A percentile compares a stretch with the other conserved stretches of the same genome.
Evolutionary conservation across 2,329 filamentous ascomycete genomes (phyloP).

Genomic region (Diplodia sapinea): DNA sequence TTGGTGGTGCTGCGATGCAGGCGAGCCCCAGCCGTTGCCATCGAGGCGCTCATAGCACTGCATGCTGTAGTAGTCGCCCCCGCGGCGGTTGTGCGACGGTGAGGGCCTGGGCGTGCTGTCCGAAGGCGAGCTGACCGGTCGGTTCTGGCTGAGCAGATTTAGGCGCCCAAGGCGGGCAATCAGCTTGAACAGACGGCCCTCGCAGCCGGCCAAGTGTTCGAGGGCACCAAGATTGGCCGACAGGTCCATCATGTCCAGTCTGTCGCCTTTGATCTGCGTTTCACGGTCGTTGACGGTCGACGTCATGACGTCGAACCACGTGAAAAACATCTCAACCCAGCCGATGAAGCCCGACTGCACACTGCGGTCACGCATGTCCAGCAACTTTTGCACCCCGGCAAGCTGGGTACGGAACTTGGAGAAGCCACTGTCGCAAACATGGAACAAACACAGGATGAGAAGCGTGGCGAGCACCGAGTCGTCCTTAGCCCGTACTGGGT

Average conservation of each 20-base stretch:
- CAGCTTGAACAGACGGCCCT: conserved; percentile 83
- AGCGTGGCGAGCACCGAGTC: conserved; percentile 89
- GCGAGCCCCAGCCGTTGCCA: conserved; percentile 69
- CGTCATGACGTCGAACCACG: conserved; percentile 92
- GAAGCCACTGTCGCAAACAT: conserved; percentile 91
- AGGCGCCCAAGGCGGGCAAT: conserved; percentile 83
- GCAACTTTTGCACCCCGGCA: conserved; percentile 87
- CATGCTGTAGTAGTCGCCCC: conserved; percentile 58
- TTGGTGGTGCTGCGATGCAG: conserved; percentile 49
- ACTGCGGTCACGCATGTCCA: conserved; percentile 73
- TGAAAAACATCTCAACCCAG: conserved; percentile 93
- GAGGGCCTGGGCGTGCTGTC: conserved; percentile 44
- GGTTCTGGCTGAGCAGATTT: conserved; percentile 79
- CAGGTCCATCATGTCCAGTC: conserved; percentile 67
- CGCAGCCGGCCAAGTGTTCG: conserved; percentile 84
- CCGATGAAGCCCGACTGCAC: conserved; percentile 70
- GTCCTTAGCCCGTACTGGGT: conserved; percentile 74
- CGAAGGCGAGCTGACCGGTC: conserved; percentile 50
- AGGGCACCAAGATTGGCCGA: conserved; percentile 72
- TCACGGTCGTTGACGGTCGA: conserved; percentile 92
- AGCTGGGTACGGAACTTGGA: conserved; percentile 94
- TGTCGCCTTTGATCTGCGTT: conserved; percentile 72
- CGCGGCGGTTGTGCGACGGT: conserved; percentile 44
- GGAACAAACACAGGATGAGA: conserved; percentile 86
- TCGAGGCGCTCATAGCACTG: conserved; percentile 65